Evolutionary conservation across 2,329 filamentous ascomycete species (phyloP).

Genomic region (Aspergillus niger): DNA sequence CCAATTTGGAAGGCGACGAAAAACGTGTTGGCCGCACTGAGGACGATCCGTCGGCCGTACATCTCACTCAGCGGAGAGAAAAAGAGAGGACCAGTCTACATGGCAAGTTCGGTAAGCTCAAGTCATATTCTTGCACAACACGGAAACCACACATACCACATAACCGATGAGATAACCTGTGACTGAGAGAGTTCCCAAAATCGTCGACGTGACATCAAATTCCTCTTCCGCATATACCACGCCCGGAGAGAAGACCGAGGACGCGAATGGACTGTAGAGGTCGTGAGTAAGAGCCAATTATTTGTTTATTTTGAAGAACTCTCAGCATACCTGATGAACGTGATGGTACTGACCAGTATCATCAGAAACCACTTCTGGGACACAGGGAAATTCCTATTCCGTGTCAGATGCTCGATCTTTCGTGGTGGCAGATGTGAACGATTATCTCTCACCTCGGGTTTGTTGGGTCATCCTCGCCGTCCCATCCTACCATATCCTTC

Average conservation of each 20-base stretch:
- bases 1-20: conserved; percentile 17
- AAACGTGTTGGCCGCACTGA: conserved; percentile 8
- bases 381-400: conserved; percentile 10
- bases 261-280: conserved; percentile 16
- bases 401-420: neutral
- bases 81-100: conserved; percentile 13
- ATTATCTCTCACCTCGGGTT: conserved; percentile 3
- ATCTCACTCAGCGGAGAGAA: conserved; percentile 16
- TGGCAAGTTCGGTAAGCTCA: neutral
- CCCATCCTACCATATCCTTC: conserved; percentile 6
- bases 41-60: conserved; percentile 11
- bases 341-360: conserved; percentile 13
- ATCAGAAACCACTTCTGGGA: conserved; percentile 17
- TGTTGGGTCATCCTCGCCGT: neutral
- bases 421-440: neutral
- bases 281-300: neutral
- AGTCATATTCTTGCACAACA: neutral
- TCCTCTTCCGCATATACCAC: conserved; percentile 8
- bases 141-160: conserved; percentile 3
- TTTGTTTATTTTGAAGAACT: neutral
- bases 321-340: conserved; percentile 14
- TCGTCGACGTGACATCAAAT: conserved; percentile 10
- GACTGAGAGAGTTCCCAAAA: conserved; percentile 9
- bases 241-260: conserved; percentile 15
- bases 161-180: conserved; percentile 17